Evolutionary conservation across 2,329 filamentous ascomycete species (phyloP), one percentile per base, ranked within the genome.

Genomic region (Westerdykella ornata): DNA sequence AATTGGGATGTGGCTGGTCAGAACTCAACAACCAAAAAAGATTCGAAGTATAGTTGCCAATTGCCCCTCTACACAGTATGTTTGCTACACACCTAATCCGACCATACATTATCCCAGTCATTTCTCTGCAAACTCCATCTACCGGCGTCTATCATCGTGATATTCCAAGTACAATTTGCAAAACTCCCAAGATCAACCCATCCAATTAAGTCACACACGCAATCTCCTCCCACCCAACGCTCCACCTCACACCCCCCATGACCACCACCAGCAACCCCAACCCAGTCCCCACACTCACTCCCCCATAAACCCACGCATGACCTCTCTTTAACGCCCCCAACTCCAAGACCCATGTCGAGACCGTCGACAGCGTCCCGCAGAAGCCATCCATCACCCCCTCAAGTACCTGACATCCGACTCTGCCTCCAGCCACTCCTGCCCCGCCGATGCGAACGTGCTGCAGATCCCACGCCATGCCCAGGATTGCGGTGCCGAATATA

Each of bases 221-320:
- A 17, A 61, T 52, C 14, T 45, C 42, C 8, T 43, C 47, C 60
- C 61, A 73, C 2, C 70, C 71, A 5, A 70, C 55, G 16, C 73
- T 82, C 87, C 86, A 94, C 45, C 76, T 68, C 56, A 90, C 66
- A 44, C 82, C 81, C 0, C 87, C 87, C 81, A 90, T 86, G 14
- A 89, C 74, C 1, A 78, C 70, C 17, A 88, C 72, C 72, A 85
- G 64, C 9, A 83, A 51, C 9, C 70, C 72, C 43, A 88, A 57
- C 2, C 75, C 78, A 0, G 70, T 70, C 0, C 71, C 57, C 2
- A 89, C 75, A 54, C 84, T 90, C 15, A 65, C 62, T 0, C 59
- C 47, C 0, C 80, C 84, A 55, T 92, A 92, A 0, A 78, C 46
- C 68, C 90, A 94, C 2, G 82, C 78, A 62, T 81, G 69, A 13